phyloP scores from a whole-genome alignment of 176 grass and related monocot genomes.

The Melocanna baccifera region DNA sequence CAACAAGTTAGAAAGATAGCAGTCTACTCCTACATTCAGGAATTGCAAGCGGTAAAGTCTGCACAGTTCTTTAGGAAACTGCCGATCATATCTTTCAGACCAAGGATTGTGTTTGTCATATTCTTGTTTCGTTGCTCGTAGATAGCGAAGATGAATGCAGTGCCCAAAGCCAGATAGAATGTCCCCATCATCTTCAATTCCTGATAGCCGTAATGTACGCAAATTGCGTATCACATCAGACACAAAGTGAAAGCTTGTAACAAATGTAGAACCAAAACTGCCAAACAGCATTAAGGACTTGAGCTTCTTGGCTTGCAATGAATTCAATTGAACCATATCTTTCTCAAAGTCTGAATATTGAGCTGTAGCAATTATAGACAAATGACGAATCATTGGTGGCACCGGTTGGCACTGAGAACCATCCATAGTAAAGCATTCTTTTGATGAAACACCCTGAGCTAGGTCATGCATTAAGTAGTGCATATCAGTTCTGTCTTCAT shows the following conservation, averaged over 20 bases:
- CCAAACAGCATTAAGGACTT: slow-evolving; percentile 24
- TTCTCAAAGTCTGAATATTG: slow-evolving; percentile 19
- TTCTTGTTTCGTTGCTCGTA: slow-evolving; percentile 30
- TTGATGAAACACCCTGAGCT: slow-evolving; percentile 22
- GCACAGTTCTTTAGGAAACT: slow-evolving; percentile 17
- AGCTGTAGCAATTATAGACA: slow-evolving; percentile 22
- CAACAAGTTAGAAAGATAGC: not conserved
- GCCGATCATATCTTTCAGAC: slow-evolving; percentile 6
- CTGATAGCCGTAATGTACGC: slow-evolving; percentile 5
- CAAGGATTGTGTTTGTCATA: not conserved
- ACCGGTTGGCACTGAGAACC: not conserved
- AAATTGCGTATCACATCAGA: slow-evolving; percentile 15
- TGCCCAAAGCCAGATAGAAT: slow-evolving; percentile 25
- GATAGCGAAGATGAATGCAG: slow-evolving; percentile 39
- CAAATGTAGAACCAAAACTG: not conserved
- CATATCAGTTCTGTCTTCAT: not conserved
- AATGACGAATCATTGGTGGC: not conserved
- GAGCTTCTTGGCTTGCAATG: slow-evolving; percentile 1
- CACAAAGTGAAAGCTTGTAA: slow-evolving; percentile 6
- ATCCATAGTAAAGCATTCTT: slow-evolving; percentile 26
- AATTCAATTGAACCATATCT: not conserved
- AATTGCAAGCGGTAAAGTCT: slow-evolving; percentile 38
- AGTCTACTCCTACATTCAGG: slow-evolving; percentile 16
- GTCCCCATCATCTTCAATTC: slow-evolving; percentile 25
- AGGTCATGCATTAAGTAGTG: slow-evolving; percentile 39